Evolutionary conservation across 2,329 filamentous ascomycete species (phyloP), one percentile per base, ranked within the genome.

Genomic region (Fusarium agapanthi): DNA sequence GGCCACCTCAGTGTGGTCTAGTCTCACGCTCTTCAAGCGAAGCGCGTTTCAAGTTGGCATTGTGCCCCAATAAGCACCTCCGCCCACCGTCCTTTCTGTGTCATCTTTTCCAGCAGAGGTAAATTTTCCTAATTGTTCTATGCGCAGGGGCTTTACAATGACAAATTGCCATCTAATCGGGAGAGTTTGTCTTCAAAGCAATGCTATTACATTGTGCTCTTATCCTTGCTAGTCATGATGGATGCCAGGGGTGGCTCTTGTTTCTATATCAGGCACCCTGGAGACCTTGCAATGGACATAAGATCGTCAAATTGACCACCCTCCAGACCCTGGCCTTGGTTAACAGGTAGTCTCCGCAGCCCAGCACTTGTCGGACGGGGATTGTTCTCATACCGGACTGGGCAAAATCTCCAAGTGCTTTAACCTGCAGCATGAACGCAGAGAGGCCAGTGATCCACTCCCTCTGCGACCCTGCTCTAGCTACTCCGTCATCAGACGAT

Each of bases 291-390:
- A 53, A 69, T 69, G 45, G 65, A 85, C 86, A 88, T 88, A 88
- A 88, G 85, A 87, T 87, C 84, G 81, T 83, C 86, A 86, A 87
- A 86, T 88, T 88, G 87, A 88, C 85, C 84, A 83, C 84, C 82
- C 83, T 85, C 84, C 83, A 83, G 80, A 81, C 83, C 71, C 76
- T 75, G 67, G 69, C 66, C 55, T 67, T 65, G 68, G 66, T 66
- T 73, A 73, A 74, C 83, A 81, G 83, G 78, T 83, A 83, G 75
- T 77, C 75, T 77, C 77, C 72, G 75, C 68, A 78, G 61, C 74
- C 69, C 63, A 75, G 75, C 66, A 74, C 67, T 67, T 59, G 71
- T 67, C 58, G 62, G 70, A 73, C 71, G 71, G 71, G 72, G 74
- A 65, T 72, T 67, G 63, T 73, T 67, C 58, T 73, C 75, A 72